Base-by-base conservation (phyloP, 169 alveolate genomes). In the Condylostoma magnum region DNA sequence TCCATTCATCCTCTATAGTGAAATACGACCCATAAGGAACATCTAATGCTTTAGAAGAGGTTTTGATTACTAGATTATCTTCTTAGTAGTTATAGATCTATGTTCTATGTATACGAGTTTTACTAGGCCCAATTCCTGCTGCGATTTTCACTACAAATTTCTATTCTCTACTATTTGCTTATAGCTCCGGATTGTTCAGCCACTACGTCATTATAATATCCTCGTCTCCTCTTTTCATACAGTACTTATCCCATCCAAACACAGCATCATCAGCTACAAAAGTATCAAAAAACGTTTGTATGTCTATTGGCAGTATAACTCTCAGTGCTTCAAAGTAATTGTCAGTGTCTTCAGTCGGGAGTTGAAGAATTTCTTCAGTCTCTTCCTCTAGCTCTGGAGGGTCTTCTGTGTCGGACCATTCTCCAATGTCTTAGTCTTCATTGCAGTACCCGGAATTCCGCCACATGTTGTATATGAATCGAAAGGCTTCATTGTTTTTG, bases 11-110 rank as follows among this genome's bases (percentile, higher is more conserved):
- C 50, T 67, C 66, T 20, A 67, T 65, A 4, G 50, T n/a, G 50
- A 67, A 67, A 30, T 67, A 67, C n/a, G 66, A 47, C 4, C 54
- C 22, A 50, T 67, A 67, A 43, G 66, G 76, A 27, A 67, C 76
- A 10, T 67, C 76, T 28, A 67, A 30, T 4, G 66, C 66, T 30
- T 67, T 67, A 22, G 48, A 28, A 5, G 76, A 67, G 1, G 46
- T 30, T 20, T 48, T 22, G 10, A 67, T 25, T 18, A 10, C n/a
- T 47, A 67, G 28, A 15, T 15, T 30, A 12, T 38, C 60, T 20
- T 67, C 66, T 20, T 3, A 50, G 66, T 53, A 47, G 27, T 67
- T 67, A 20, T 31, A 50, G 4, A 50, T 36, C 67, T 48, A 47
- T 12, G 76, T 30, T 43, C 65, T 46, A 15, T 67, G 66, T 20